These are phyloP conservation scores for Xylaria sp. DNA, from an alignment of 2,329 filamentous ascomycete species.

Conservation along the genomic window DNA sequence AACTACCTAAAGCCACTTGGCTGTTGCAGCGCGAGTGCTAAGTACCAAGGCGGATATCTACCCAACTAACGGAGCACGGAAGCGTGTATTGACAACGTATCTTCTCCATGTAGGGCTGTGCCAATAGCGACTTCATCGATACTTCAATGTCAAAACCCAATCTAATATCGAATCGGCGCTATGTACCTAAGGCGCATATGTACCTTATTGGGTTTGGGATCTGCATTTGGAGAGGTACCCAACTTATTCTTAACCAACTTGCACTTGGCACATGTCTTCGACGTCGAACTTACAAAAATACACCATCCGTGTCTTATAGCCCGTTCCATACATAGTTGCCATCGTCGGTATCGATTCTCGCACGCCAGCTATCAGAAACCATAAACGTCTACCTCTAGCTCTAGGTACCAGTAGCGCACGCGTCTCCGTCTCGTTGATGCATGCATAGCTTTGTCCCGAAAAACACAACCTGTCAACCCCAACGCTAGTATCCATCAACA, in stretches of 20 bases:
- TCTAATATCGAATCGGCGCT: neutral
- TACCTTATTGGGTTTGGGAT: neutral
- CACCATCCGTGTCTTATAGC: conserved; percentile 18
- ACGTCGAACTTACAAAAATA: conserved; percentile 22
- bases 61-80: neutral
- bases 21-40: neutral
- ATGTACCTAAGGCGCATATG: neutral
- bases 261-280: conserved; percentile 4
- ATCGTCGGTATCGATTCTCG: neutral
- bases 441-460: neutral
- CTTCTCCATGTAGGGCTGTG: no score
- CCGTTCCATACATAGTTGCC: conserved; percentile 3
- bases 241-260: neutral
- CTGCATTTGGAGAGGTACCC: neutral
- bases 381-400: no score
- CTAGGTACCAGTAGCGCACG: no score
- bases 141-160: no score
- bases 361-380: neutral
- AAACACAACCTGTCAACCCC: conserved; percentile 11
- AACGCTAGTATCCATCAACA: neutral
- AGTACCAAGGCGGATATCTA: neutral
- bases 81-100: no score
- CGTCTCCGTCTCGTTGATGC: neutral
- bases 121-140: no score
- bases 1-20: neutral